Evolutionary conservation across 257 asterid species (phyloP).

Genomic region (Nicotiana benthamiana): DNA sequence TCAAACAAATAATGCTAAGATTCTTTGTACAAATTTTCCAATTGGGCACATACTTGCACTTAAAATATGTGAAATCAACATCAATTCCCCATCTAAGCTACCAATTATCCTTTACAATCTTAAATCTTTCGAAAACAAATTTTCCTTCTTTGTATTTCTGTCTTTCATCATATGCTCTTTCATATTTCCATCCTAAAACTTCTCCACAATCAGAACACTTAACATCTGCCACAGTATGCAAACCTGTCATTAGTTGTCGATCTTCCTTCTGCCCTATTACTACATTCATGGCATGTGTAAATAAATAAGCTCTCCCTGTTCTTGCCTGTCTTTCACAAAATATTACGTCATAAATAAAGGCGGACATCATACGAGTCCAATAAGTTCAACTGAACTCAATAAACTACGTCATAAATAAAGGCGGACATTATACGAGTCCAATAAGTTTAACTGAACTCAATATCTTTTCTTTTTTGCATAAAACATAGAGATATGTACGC

Average conservation of each 20-base stretch:
- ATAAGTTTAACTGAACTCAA: not conserved
- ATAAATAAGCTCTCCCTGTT: slow-evolving; percentile 49
- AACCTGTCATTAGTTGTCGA: slow-evolving; percentile 43
- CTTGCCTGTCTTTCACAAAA: slow-evolving; percentile 23
- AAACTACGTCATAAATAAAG: not conserved
- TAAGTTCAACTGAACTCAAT: not conserved
- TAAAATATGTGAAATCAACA: not conserved
- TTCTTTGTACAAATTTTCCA: not conserved
- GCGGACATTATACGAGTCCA: fast-evolving
- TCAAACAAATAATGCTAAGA: no score
- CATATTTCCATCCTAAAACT: slow-evolving; percentile 57
- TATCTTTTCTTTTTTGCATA: not conserved
- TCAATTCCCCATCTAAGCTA: slow-evolving; percentile 1
- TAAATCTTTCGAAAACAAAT: slow-evolving; percentile 42
- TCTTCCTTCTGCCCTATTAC: slow-evolving; percentile 33
- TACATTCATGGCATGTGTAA: slow-evolving; percentile 39
- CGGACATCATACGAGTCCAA: fast-evolving
- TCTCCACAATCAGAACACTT: slow-evolving; percentile 46
- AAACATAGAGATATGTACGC: not conserved
- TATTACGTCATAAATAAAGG: not conserved
- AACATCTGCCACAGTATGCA: slow-evolving; percentile 49
- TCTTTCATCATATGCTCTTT: slow-evolving; percentile 38
- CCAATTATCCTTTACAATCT: slow-evolving; percentile 37
- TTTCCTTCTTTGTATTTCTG: slow-evolving; percentile 59
- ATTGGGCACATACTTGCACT: not conserved